Base-by-base conservation (phyloP, 2,329 filamentous ascomycete species). In the Camillea tinctor region DNA sequence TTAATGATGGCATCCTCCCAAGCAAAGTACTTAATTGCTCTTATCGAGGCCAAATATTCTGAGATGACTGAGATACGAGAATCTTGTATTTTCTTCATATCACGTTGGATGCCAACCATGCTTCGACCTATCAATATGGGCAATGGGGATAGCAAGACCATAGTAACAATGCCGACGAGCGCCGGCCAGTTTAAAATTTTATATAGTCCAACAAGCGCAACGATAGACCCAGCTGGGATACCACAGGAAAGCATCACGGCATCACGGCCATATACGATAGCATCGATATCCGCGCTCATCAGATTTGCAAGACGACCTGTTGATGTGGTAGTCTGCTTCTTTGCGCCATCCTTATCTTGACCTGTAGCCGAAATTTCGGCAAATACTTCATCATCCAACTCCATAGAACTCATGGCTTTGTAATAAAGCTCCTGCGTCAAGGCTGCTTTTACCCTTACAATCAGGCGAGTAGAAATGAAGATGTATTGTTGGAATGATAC, bases 21-120 rank as follows among this genome's bases (percentile, higher is more conserved):
- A 1, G 81, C 81, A 69, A 87, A 86, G 64, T 85, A 86, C 66
- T 87, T 87, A 71, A 87, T 80, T 17, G 81, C 82, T 11, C 81
- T 79, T 58, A 87, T 85, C 7, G 84, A 84, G 23, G 78, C 74
- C 23, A 87, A 75, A 64, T 85, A 86, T 66, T 87, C 84, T 1
- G 83, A 81, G 19, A 86, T 80, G 20, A 83, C 77, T 1, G 83
- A 85, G 57, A 87, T 82, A 23, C 84, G 80, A 17, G 77, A 76
- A 67, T 87, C 84, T 53, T 85, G 84, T 21, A 83, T 80, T 57
- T 79, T 78, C 62, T 83, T 81, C 53, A 84, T 81, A n/a, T 78
- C 75, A 49, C 77, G 77, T 68, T 86, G 81, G 21, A 80, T 76
- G 36, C 72, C 74, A 55, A 79, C 79, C 77, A 86, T 84, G 48